A percentile compares a stretch with the other conserved stretches of the same genome.
phyloP scores from a whole-genome alignment of 2,329 filamentous ascomycete species.

The Aspergillus ruber region DNA sequence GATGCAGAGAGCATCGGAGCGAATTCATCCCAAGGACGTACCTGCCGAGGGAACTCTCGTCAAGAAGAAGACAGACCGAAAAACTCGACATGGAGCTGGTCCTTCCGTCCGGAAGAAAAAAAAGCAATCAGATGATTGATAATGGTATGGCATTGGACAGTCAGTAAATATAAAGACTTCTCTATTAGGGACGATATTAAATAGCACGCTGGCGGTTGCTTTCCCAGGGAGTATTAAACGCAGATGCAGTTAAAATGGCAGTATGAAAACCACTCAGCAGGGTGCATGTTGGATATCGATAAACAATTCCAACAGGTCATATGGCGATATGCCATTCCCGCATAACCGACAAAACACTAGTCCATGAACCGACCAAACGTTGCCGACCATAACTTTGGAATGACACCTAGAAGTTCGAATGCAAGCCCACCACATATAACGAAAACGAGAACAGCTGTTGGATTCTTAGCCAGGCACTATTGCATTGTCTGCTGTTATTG shows the following conservation, averaged over 20 bases:
- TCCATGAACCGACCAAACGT: slow-evolving; percentile 22
- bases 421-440: slow-evolving; percentile 56
- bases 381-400: slow-evolving; percentile 36
- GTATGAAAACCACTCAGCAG: too few relatives aligned
- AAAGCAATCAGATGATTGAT: slow-evolving; percentile 7
- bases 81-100: neutral
- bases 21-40: slow-evolving; percentile 44
- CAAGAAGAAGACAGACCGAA: slow-evolving; percentile 41
- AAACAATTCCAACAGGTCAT: slow-evolving; percentile 2
- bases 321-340: neutral
- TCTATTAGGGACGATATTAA: too few relatives aligned
- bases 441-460: slow-evolving; percentile 54
- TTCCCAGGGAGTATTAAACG: too few relatives aligned
- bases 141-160: slow-evolving; percentile 1
- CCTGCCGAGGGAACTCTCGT: slow-evolving; percentile 42
- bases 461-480: slow-evolving; percentile 7
- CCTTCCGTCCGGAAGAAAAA: slow-evolving; percentile 13
- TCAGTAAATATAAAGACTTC: too few relatives aligned
- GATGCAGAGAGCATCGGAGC: slow-evolving; percentile 57
- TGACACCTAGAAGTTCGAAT: slow-evolving; percentile 49
- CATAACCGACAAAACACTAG: slow-evolving; percentile 8
- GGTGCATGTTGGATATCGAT: too few relatives aligned
- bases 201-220: too few relatives aligned
- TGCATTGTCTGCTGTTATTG: neutral
- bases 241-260: too few relatives aligned